A percentile compares a stretch with the other conserved stretches of the same genome.
phyloP scores from a whole-genome alignment of 1,139 yeast genomes.

The Lodderomyces metapsilosis region DNA sequence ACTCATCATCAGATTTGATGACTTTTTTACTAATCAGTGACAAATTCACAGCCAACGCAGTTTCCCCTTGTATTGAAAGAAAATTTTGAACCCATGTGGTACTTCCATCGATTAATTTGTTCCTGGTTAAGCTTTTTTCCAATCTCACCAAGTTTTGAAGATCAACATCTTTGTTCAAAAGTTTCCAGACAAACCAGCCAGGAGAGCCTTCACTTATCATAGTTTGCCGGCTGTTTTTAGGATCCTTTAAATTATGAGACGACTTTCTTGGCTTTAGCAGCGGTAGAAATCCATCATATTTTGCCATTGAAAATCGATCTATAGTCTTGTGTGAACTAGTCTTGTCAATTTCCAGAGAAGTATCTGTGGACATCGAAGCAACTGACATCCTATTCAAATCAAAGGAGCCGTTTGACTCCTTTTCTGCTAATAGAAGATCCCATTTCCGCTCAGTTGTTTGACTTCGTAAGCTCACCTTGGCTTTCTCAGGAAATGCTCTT shows the following conservation, averaged over 20 bases:
- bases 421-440: slow-evolving; percentile 45
- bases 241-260: not conserved
- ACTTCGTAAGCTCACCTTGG: slow-evolving; percentile 29
- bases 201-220: slow-evolving; percentile 39
- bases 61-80: slow-evolving; percentile 42
- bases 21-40: slow-evolving; percentile 41
- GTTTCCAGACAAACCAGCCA: slow-evolving; percentile 41
- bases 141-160: slow-evolving; percentile 36
- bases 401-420: slow-evolving; percentile 37
- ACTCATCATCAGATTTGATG: slow-evolving; percentile 46
- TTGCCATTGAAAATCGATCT: not conserved
- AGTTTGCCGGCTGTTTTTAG: not conserved
- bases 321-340: not conserved
- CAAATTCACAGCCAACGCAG: slow-evolving; percentile 42
- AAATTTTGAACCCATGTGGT: slow-evolving; percentile 33
- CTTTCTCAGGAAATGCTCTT: slow-evolving; percentile 38
- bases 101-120: slow-evolving; percentile 7
- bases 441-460: slow-evolving; percentile 42
- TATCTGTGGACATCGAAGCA: not conserved
- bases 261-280: slow-evolving; percentile 1
- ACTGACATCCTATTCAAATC: slow-evolving; percentile 23
- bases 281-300: not conserved
- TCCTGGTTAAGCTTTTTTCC: slow-evolving; percentile 32
- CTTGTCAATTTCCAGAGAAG: not conserved
- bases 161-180: slow-evolving; percentile 35